These are phyloP conservation scores for Rhizopus stolonifer DNA, from an alignment of 371 early-diverging fungal genomes.

Conservation along the genomic window DNA sequence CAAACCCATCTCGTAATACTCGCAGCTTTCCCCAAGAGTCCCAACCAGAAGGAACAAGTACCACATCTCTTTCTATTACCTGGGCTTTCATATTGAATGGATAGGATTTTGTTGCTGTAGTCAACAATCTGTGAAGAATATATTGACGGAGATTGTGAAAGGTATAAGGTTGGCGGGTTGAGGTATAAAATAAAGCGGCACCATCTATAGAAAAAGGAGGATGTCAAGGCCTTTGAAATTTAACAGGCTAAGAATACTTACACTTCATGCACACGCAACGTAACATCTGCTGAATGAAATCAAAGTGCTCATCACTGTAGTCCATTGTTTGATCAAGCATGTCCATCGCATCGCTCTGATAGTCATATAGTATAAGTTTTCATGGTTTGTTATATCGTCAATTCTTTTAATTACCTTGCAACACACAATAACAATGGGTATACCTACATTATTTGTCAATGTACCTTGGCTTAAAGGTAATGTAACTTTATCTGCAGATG, in stretches of 20 bases:
- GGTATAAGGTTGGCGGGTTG: constrained; percentile 77
- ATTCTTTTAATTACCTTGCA: constrained; percentile 73
- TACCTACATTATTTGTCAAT: constrained; percentile 80
- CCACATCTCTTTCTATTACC: constrained; percentile 85
- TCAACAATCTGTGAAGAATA: constrained; percentile 74
- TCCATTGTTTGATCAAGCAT: constrained; percentile 80
- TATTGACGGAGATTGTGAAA: constrained; percentile 78
- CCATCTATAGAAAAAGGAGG: too few species aligned
- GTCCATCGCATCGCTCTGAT: constrained; percentile 77
- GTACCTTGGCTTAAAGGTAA: constrained; percentile 80
- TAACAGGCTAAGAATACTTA: too few species aligned
- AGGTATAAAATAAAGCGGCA: constrained; percentile 89
- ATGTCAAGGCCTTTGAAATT: too few species aligned
- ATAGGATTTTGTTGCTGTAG: constrained; percentile 44
- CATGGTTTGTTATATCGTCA: neutral
- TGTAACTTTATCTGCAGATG: constrained; percentile 57
- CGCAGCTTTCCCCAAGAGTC: constrained; percentile 89
- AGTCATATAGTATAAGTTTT: neutral
- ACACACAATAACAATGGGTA: constrained; percentile 88
- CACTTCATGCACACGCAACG: constrained; percentile 92
- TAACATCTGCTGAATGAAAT: constrained; percentile 91
- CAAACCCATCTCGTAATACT: constrained; percentile 79
- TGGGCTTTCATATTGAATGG: constrained; percentile 72
- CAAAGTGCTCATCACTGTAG: constrained; percentile 91
- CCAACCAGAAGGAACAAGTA: constrained; percentile 93